Conservation (phyloP, 106 monocot genomes). For the Amphibolis antarctica region DNA sequence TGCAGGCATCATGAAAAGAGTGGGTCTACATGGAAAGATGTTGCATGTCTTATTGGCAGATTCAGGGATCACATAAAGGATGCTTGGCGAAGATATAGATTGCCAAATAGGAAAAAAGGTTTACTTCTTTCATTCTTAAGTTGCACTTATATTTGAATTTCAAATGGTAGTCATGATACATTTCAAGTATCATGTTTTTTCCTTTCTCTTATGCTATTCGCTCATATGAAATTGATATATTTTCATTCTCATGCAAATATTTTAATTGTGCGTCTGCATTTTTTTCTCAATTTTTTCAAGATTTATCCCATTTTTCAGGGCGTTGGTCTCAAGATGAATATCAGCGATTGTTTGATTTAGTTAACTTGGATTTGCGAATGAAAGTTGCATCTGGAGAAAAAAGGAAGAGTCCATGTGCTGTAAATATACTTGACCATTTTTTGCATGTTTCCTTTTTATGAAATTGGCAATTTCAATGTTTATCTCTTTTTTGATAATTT, state of each 20-base stretch:
- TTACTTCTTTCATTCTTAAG: not conserved
- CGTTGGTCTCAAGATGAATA: slow-evolving; percentile 53
- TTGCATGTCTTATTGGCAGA: slow-evolving; percentile 40
- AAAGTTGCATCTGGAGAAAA: slow-evolving; percentile 37
- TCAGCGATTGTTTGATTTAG: slow-evolving; percentile 57
- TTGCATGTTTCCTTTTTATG: not conserved
- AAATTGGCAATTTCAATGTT: not conserved
- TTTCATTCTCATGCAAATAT: too few relatives aligned
- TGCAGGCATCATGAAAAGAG: slow-evolving; percentile 35
- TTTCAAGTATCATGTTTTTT: too few relatives aligned
- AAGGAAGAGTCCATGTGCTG: slow-evolving; percentile 26
- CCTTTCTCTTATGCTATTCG: too few relatives aligned
- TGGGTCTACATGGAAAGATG: slow-evolving; percentile 45
- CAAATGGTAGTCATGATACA: too few relatives aligned
- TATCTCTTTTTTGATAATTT: not conserved
- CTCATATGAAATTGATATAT: too few relatives aligned
- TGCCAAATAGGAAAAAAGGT: slow-evolving; percentile 39
- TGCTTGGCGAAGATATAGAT: slow-evolving; percentile 51
- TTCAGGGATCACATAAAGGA: slow-evolving; percentile 44
- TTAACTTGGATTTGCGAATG: slow-evolving; percentile 50
- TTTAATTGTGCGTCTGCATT: not conserved
- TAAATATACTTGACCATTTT: slow-evolving; percentile 1
- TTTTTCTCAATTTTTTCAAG: not conserved
- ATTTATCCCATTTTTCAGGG: slow-evolving; percentile 12
- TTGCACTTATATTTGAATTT: not conserved